phyloP scores from a whole-genome alignment of 345 rosid species.

The Brassica napus region DNA sequence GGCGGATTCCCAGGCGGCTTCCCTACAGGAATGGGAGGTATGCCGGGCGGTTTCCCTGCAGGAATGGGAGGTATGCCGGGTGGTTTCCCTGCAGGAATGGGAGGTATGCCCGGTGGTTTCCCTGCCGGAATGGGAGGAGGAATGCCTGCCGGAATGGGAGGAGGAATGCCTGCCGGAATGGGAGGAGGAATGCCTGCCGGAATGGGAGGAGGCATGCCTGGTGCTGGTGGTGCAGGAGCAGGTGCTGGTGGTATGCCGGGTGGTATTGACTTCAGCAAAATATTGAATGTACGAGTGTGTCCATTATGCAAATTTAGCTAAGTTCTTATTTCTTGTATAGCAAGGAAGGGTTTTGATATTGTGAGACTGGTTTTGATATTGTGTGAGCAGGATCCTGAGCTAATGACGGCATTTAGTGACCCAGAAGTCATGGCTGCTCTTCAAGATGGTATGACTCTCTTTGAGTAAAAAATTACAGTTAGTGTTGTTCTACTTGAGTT shows the following conservation, averaged over 20 bases:
- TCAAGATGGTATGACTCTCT: constrained; percentile 73
- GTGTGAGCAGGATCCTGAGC: constrained; percentile 79
- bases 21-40: constrained; percentile 43
- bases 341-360: background rate
- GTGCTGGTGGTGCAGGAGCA: constrained; percentile 39
- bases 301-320: background rate
- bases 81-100: constrained; percentile 53
- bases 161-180: background rate
- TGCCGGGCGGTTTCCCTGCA: constrained; percentile 15
- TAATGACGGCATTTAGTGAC: constrained; percentile 93
- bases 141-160: background rate
- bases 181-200: background rate
- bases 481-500: too few relatives aligned
- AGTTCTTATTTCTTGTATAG: background rate
- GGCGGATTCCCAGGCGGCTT: constrained; percentile 56
- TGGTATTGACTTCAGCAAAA: constrained; percentile 87
- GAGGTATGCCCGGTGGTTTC: background rate
- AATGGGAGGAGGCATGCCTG: constrained; percentile 58
- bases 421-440: constrained; percentile 98
- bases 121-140: background rate
- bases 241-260: constrained; percentile 64
- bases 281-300: constrained; percentile 68
- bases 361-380: background rate
- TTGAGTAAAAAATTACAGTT: background rate
- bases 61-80: constrained; percentile 48